Percentiles rank a stretch among this genome's conserved stretches.
Conservation (phyloP, 2,329 filamentous ascomycete species). For the Graphilbum fragrans region DNA sequence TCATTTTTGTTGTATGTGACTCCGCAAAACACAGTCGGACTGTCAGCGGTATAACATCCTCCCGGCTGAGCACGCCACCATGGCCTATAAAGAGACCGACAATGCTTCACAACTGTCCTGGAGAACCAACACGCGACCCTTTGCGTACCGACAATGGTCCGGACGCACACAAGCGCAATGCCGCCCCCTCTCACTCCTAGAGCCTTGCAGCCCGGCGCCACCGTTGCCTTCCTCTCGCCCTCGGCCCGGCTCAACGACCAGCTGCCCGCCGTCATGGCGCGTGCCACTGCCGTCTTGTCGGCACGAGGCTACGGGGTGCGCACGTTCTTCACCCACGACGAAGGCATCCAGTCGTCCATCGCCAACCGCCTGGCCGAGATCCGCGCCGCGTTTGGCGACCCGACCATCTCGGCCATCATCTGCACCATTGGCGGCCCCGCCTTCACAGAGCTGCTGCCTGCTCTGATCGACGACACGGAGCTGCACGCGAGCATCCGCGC, state of each 20-base stretch:
- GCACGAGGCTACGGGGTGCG: conserved; percentile 22
- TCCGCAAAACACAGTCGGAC: too few relatives aligned
- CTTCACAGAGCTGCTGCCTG: conserved; percentile 26
- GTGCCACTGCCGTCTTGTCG: conserved; percentile 18
- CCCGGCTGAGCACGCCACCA: too few relatives aligned
- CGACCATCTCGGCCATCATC: conserved; percentile 21
- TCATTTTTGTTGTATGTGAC: too few relatives aligned
- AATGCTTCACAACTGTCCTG: too few relatives aligned
- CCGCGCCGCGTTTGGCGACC: conserved; percentile 23
- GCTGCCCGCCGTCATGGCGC: conserved; percentile 16
- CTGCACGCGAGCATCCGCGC: conserved; percentile 20
- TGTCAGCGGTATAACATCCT: too few relatives aligned
- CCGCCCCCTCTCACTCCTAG: too few relatives aligned
- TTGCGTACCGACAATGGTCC: too few relatives aligned
- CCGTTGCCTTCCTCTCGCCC: too few relatives aligned
- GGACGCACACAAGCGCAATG: too few relatives aligned
- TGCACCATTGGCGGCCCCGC: conserved; percentile 26
- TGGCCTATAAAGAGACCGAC: too few relatives aligned
- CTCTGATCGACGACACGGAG: conserved; percentile 21
- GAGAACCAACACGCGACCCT: too few relatives aligned
- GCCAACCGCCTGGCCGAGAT: conserved; percentile 24
- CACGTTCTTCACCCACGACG: conserved; percentile 15
- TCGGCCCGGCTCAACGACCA: conserved; percentile 23
- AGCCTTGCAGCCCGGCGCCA: too few relatives aligned
- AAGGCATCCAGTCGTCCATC: conserved; percentile 20